phyloP scores from a whole-genome alignment of 2,329 filamentous ascomycete species.

The Colletotrichum sp. region DNA sequence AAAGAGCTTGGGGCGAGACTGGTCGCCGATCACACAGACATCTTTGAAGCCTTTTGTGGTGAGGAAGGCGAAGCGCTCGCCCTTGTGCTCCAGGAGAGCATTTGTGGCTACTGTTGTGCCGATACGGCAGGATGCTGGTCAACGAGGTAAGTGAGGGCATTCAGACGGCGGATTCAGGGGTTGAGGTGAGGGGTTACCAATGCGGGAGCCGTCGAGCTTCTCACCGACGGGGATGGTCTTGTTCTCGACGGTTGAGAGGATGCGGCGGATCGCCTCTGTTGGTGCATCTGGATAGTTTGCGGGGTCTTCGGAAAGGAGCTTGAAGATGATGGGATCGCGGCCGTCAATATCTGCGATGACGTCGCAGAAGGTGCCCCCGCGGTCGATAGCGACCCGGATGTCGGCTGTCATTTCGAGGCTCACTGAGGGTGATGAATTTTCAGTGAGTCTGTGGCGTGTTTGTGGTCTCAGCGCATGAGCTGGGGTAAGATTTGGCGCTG shows the following conservation, averaged over 20 bases:
- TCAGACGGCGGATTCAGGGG: background rate
- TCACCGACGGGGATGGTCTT: conserved; percentile 53
- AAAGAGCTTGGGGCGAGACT: conserved; percentile 74
- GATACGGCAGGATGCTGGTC: conserved; percentile 72
- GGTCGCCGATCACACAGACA: conserved; percentile 75
- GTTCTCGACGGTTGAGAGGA: conserved; percentile 66
- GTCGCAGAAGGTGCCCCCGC: conserved; percentile 79
- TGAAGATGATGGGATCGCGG: conserved; percentile 74
- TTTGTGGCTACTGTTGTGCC: conserved; percentile 80
- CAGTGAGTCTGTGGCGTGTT: background rate
- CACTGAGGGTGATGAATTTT: background rate
- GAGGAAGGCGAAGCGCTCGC: conserved; percentile 72
- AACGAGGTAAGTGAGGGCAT: background rate
- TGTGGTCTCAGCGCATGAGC: background rate
- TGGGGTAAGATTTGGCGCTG: background rate
- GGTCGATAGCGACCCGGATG: conserved; percentile 46
- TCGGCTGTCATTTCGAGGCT: conserved; percentile 19
- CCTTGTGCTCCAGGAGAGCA: conserved; percentile 75
- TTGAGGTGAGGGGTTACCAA: conserved; percentile 27
- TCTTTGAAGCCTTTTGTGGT: conserved; percentile 75
- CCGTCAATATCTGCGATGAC: conserved; percentile 69
- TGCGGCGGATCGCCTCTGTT: conserved; percentile 71
- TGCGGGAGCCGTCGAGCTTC: conserved; percentile 36
- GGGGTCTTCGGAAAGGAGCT: conserved; percentile 76
- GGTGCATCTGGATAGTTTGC: conserved; percentile 74